Evolutionary conservation across 768 basidiomycete species (phyloP).

Genomic region (Cyathus striatus): DNA sequence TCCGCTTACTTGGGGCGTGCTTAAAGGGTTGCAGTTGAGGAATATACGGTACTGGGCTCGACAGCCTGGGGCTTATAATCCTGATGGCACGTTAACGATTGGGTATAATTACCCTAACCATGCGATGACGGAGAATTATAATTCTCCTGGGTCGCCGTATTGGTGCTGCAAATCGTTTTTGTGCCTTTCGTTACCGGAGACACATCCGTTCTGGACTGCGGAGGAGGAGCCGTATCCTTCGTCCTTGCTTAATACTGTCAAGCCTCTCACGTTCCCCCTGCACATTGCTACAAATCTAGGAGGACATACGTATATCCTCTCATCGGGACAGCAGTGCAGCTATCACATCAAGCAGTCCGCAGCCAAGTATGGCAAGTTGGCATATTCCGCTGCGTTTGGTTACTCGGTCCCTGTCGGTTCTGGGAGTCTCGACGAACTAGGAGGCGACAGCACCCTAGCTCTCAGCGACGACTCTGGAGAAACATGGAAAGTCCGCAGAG

Average conservation of each 20-base stretch:
- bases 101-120: slow-evolving; percentile 68
- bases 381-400: slow-evolving; percentile 74
- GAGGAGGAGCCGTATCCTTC: slow-evolving; percentile 62
- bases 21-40: slow-evolving; percentile 69
- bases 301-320: slow-evolving; percentile 66
- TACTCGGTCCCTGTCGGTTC: slow-evolving; percentile 69
- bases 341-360: slow-evolving; percentile 76
- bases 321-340: slow-evolving; percentile 74
- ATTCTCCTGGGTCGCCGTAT: slow-evolving; percentile 73
- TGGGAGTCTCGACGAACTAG: slow-evolving; percentile 65
- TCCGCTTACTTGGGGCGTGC: slow-evolving; percentile 67
- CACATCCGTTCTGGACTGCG: slow-evolving; percentile 70
- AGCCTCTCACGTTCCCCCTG: slow-evolving; percentile 53
- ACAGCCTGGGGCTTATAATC: slow-evolving; percentile 54
- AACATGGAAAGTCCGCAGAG: slow-evolving; percentile 65
- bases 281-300: slow-evolving; percentile 63
- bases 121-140: slow-evolving; percentile 78
- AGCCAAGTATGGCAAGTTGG: slow-evolving; percentile 75
- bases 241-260: slow-evolving; percentile 38
- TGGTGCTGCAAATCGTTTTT: slow-evolving; percentile 81
- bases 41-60: slow-evolving; percentile 70
- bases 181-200: slow-evolving; percentile 54
- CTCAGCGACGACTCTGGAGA: slow-evolving; percentile 68
- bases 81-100: slow-evolving; percentile 68
- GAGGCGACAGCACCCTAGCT: slow-evolving; percentile 66